phyloP scores from a whole-genome alignment of 1,139 yeast species.

The Hyphopichia pseudoburtonii region DNA sequence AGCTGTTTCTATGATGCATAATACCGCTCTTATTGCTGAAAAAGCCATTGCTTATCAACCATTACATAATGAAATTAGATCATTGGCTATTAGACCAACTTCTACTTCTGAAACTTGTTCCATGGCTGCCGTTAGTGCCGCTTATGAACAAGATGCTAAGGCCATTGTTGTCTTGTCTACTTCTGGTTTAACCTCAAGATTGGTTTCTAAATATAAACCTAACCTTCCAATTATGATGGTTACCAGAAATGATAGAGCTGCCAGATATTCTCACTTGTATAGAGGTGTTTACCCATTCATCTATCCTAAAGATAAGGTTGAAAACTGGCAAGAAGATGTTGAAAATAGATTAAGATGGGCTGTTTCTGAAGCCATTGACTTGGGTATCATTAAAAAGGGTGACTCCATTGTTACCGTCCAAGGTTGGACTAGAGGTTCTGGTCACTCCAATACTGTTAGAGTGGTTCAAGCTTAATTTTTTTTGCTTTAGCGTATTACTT shows the following conservation, averaged over 20 bases:
- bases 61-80: conserved; percentile 85
- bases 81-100: conserved; percentile 84
- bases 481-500: neutral
- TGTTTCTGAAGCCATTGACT: conserved; percentile 81
- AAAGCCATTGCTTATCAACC: conserved; percentile 91
- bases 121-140: conserved; percentile 93
- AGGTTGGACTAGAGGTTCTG: conserved; percentile 99
- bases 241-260: conserved; percentile 90
- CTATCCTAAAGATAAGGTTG: conserved; percentile 64
- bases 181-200: conserved; percentile 92
- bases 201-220: conserved; percentile 97
- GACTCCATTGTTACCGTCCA: conserved; percentile 92
- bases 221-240: conserved; percentile 97
- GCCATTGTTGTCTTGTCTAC: conserved; percentile 96
- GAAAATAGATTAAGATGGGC: conserved; percentile 95
- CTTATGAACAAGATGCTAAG: conserved; percentile 94
- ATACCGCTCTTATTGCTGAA: conserved; percentile 95
- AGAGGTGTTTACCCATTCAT: conserved; percentile 99
- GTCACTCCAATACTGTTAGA: conserved; percentile 98
- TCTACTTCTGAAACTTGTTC: conserved; percentile 97
- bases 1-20: conserved; percentile 99
- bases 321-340: conserved; percentile 95
- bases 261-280: conserved; percentile 93
- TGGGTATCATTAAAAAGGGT: conserved; percentile 84
- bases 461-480: conserved; percentile 47